A percentile compares a stretch with the other conserved stretches of the same genome.
Conservation (phyloP, 1,139 yeast species). For the Magnusiomyces ingens region DNA sequence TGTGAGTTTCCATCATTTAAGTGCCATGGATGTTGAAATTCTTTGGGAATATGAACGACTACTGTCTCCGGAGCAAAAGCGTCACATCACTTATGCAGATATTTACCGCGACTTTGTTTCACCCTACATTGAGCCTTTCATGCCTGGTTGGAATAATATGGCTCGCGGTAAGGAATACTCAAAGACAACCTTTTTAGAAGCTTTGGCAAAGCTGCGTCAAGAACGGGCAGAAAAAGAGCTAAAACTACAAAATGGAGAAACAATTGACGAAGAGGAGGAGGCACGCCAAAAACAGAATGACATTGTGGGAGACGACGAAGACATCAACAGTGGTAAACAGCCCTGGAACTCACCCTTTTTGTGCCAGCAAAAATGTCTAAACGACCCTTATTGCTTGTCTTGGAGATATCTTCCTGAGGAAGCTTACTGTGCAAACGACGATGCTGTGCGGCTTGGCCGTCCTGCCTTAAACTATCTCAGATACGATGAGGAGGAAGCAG, state of each 20-base stretch:
- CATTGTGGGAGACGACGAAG: constrained; percentile 5
- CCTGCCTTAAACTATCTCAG: constrained; percentile 15
- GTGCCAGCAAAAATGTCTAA: constrained; percentile 18
- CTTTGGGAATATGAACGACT: constrained; percentile 26
- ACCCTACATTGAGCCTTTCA: constrained; percentile 19
- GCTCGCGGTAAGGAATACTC: constrained; percentile 18
- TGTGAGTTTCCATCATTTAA: constrained; percentile 23
- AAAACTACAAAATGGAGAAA: background rate
- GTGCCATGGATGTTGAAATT: constrained; percentile 21
- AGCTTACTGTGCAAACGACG: constrained; percentile 7
- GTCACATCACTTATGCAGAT: constrained; percentile 20
- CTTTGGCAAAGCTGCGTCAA: constrained; percentile 6
- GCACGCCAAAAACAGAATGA: background rate
- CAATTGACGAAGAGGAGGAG: background rate
- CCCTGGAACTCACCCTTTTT: constrained; percentile 10
- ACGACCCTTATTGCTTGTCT: constrained; percentile 15
- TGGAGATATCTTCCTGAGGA: constrained; percentile 19
- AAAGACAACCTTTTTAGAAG: constrained; percentile 5
- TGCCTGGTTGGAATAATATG: constrained; percentile 20
- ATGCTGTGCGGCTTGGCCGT: constrained; percentile 7
- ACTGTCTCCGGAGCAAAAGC: constrained; percentile 14
- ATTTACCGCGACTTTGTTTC: constrained; percentile 23
- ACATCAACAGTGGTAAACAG: constrained; percentile 2
- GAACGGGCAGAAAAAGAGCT: constrained; percentile 6
- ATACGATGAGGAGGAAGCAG: constrained; percentile 8